phyloP scores from a whole-genome alignment of 75 land plant genomes.

The Selaginella moellendorffii region DNA sequence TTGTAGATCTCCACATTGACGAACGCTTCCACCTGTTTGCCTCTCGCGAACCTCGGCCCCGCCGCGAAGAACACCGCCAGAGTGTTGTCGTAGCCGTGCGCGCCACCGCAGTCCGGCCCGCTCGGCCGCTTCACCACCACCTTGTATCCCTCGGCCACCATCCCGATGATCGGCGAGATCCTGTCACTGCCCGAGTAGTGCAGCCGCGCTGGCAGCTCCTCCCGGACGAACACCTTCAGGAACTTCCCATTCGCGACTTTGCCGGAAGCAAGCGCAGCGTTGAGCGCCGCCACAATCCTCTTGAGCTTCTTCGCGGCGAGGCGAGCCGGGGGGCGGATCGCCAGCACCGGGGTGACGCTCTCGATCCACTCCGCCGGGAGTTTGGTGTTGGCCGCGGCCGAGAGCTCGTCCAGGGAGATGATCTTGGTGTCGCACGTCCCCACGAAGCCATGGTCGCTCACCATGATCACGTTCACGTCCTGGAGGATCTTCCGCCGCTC shows the following conservation, averaged over 20 bases:
- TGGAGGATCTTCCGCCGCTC: slow-evolving; percentile 54
- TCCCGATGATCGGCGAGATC: slow-evolving; percentile 76
- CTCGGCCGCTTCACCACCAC: slow-evolving; percentile 44
- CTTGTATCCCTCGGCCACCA: slow-evolving; percentile 67
- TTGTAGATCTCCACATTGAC: slow-evolving; percentile 80
- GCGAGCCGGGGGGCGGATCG: slow-evolving; percentile 51
- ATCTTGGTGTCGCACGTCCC: slow-evolving; percentile 69
- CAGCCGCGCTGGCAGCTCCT: slow-evolving; percentile 64
- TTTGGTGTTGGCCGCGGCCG: slow-evolving; percentile 38
- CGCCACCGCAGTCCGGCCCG: slow-evolving; percentile 58
- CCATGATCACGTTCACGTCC: slow-evolving; percentile 56
- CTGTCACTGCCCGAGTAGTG: slow-evolving; percentile 56
- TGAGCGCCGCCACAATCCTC: slow-evolving; percentile 50
- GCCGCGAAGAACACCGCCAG: slow-evolving; percentile 71
- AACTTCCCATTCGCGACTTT: slow-evolving; percentile 57
- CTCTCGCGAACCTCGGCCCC: slow-evolving; percentile 74
- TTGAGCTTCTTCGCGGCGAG: slow-evolving; percentile 14
- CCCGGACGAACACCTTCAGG: slow-evolving; percentile 54
- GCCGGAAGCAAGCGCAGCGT: slow-evolving; percentile 48
- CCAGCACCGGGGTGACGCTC: slow-evolving; percentile 39
- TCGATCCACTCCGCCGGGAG: slow-evolving; percentile 46
- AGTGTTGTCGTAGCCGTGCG: slow-evolving; percentile 98
- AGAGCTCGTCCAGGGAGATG: slow-evolving; percentile 52
- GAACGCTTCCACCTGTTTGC: slow-evolving; percentile 61
- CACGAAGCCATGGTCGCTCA: slow-evolving; percentile 87